Conservation (phyloP, 2,329 filamentous ascomycete genomes). For the Aspergillus quadricinctus region DNA sequence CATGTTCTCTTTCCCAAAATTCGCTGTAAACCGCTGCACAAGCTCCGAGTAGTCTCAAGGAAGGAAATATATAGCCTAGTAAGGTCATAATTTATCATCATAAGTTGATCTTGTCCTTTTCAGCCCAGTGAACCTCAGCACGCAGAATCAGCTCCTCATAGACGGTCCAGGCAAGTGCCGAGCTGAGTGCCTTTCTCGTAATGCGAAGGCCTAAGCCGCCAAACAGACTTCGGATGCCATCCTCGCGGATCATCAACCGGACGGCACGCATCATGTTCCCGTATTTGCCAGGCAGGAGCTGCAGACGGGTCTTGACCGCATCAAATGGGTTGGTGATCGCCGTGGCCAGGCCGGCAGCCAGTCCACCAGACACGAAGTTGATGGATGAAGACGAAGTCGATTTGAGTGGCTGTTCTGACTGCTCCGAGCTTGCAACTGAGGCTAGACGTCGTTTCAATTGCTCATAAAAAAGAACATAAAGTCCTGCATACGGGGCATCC, state of each 20-base stretch:
- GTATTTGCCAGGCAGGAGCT: conserved; percentile 80
- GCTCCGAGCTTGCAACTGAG: conserved; percentile 15
- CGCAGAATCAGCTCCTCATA: conserved; percentile 89
- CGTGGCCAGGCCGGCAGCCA: conserved; percentile 78
- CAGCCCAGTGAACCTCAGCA: conserved; percentile 50
- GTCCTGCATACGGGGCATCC: conserved; percentile 92
- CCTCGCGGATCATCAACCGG: conserved; percentile 72
- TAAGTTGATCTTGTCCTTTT: conserved; percentile 18
- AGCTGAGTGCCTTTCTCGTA: conserved; percentile 85
- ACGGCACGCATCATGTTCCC: conserved; percentile 75
- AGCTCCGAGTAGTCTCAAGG: neutral
- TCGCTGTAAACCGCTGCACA: neutral
- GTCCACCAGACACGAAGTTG: conserved; percentile 78
- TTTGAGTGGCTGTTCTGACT: conserved; percentile 16
- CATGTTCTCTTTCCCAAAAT: neutral
- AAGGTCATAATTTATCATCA: neutral
- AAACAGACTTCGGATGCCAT: conserved; percentile 75
- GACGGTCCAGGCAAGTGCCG: conserved; percentile 92
- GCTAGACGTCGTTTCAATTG: conserved; percentile 37
- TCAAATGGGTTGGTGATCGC: conserved; percentile 95
- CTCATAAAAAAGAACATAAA: conserved; percentile 95
- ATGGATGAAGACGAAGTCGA: conserved; percentile 49
- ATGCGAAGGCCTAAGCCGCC: conserved; percentile 83
- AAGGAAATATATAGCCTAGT: neutral
- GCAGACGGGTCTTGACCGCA: conserved; percentile 89